Conservation (phyloP, 176 grass and related monocot genomes). For the Aegilops longissima region DNA sequence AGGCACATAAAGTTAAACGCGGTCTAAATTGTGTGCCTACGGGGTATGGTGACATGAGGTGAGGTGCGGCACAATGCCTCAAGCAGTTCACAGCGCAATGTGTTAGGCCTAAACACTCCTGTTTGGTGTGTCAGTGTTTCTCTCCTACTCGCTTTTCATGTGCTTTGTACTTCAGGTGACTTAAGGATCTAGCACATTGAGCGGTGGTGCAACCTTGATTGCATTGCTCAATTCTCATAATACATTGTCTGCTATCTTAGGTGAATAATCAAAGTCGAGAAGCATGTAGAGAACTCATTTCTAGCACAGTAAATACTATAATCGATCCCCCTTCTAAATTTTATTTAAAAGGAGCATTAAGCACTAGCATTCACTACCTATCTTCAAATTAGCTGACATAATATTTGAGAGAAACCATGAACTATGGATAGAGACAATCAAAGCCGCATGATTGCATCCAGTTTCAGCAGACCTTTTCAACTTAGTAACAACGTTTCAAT, state of each 20-base stretch:
- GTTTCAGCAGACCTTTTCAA: slow-evolving; percentile 25
- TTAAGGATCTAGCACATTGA: background rate
- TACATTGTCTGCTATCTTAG: background rate
- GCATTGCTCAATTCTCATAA: background rate
- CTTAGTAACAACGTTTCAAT: background rate
- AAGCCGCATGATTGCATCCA: slow-evolving; percentile 3
- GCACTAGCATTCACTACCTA: slow-evolving; percentile 11
- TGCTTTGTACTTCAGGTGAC: slow-evolving; percentile 1
- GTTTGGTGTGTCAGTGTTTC: slow-evolving; percentile 3
- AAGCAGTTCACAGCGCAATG: background rate
- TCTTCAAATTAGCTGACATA: background rate
- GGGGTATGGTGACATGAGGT: background rate
- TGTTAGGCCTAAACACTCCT: background rate
- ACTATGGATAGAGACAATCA: slow-evolving; percentile 13
- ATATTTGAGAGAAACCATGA: background rate
- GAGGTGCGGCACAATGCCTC: background rate
- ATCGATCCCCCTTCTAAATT: background rate
- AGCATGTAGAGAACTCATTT: background rate
- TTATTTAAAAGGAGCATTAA: background rate
- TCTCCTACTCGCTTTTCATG: background rate
- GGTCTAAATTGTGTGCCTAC: background rate
- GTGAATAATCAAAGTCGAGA: background rate
- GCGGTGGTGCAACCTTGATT: background rate
- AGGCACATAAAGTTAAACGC: background rate
- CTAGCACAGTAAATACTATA: background rate